phyloP scores from a whole-genome alignment of 169 alveolate genomes.

The Plasmodium ovale region DNA sequence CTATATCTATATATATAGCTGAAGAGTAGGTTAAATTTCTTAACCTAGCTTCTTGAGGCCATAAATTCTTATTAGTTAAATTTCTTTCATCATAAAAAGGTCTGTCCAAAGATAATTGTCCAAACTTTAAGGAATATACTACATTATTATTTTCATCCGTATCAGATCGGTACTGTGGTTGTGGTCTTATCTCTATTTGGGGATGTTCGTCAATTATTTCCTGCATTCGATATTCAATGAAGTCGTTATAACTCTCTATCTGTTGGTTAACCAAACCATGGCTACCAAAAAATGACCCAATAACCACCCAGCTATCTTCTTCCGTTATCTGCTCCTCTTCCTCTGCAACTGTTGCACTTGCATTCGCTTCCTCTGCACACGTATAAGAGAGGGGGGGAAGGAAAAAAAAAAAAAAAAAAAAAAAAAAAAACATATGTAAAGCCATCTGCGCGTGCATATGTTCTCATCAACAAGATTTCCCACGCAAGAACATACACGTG shows the following conservation, averaged over 20 bases:
- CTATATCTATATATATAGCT: conserved; percentile 90
- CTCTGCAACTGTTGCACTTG: neutral
- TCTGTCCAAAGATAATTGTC: conserved; percentile 93
- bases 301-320: conserved; percentile 75
- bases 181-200: conserved; percentile 92
- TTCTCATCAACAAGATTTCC: neutral
- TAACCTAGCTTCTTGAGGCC: conserved; percentile 98
- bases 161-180: conserved; percentile 91
- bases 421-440: neutral
- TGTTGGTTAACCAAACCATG: conserved; percentile 97
- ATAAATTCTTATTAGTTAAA: conserved; percentile 91
- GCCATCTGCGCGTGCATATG: neutral
- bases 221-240: conserved; percentile 94
- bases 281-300: conserved; percentile 86
- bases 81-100: conserved; percentile 94
- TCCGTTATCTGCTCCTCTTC: conserved; percentile 38
- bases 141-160: conserved; percentile 88
- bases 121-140: conserved; percentile 92
- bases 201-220: conserved; percentile 97
- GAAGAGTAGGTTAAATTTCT: conserved; percentile 94
- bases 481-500: neutral
- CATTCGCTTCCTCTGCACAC: neutral
- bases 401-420: neutral
- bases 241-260: conserved; percentile 96
- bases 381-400: neutral